phyloP scores from a whole-genome alignment of 2,329 filamentous ascomycete genomes.

The Calonectria fujianensis region DNA sequence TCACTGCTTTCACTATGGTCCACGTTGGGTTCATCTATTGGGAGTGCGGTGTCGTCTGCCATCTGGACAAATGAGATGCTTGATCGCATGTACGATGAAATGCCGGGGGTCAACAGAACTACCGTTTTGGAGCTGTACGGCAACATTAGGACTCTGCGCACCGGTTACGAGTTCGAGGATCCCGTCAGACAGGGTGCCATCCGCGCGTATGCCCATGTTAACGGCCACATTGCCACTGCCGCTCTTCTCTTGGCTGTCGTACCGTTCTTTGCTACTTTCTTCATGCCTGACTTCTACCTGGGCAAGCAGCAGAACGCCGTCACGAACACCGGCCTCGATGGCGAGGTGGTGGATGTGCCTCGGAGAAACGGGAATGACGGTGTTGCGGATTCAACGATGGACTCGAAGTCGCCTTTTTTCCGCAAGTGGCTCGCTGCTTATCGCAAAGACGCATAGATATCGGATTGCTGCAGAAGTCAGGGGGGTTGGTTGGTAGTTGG shows the following conservation, averaged over 20 bases:
- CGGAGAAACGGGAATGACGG: not conserved
- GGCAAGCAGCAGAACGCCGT: conserved; percentile 60
- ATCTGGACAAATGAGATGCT: conserved; percentile 21
- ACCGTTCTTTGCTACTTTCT: conserved; percentile 60
- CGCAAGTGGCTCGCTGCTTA: conserved; percentile 3
- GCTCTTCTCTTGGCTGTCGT: not conserved
- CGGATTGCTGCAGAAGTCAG: not conserved
- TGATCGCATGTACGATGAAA: not conserved
- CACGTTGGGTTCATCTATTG: not conserved
- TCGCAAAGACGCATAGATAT: not conserved
- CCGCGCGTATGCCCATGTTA: not conserved
- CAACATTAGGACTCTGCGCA: conserved; percentile 1
- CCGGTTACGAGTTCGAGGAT: conserved; percentile 2
- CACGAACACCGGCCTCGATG: conserved; percentile 59
- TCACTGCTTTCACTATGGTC: not conserved
- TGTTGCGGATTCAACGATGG: not conserved
- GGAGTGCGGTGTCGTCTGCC: not conserved
- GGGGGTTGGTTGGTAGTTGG: not conserved
- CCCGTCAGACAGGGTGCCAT: conserved; percentile 6
- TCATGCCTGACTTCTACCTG: conserved; percentile 64
- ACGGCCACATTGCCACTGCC: conserved; percentile 7
- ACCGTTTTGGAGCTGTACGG: conserved; percentile 1
- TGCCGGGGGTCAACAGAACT: not conserved
- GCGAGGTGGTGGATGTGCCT: conserved; percentile 30
- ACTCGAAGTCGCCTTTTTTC: not conserved